Conservation (phyloP, 2,329 filamentous ascomycete genomes). For the Madurella mycetomatis region DNA sequence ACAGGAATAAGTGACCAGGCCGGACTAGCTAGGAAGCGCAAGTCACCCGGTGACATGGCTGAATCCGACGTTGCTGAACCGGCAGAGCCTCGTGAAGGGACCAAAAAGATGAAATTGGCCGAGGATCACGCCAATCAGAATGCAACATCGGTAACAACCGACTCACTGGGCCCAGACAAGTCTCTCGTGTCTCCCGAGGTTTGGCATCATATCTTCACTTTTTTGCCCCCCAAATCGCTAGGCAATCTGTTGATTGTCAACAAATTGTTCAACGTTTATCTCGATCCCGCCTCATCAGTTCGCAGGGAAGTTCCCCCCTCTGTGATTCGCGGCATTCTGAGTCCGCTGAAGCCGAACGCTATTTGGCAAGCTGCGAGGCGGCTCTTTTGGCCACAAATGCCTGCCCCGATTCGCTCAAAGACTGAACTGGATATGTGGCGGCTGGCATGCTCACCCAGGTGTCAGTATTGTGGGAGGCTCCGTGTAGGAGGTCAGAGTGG, state of each 20-base stretch:
- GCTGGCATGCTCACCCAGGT: slow-evolving; percentile 57
- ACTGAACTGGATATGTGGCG: slow-evolving; percentile 75
- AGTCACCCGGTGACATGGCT: slow-evolving; percentile 17
- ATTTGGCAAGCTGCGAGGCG: slow-evolving; percentile 70
- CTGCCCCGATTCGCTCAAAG: slow-evolving; percentile 59
- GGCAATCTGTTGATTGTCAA: slow-evolving; percentile 64
- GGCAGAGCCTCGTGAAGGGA: neutral
- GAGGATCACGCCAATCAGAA: neutral
- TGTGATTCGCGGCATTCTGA: slow-evolving; percentile 34
- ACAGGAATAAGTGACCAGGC: slow-evolving; percentile 22
- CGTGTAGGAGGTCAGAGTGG: slow-evolving; percentile 25
- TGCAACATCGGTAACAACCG: slow-evolving; percentile 1
- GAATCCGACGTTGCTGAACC: slow-evolving; percentile 4
- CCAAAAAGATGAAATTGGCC: slow-evolving; percentile 31
- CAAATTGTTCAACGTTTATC: slow-evolving; percentile 59
- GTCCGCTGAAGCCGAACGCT: slow-evolving; percentile 51
- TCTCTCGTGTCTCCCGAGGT: slow-evolving; percentile 53
- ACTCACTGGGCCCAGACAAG: slow-evolving; percentile 17
- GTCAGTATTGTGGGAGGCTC: slow-evolving; percentile 61
- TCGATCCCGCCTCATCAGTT: slow-evolving; percentile 44
- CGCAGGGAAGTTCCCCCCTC: slow-evolving; percentile 26
- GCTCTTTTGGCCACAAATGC: slow-evolving; percentile 61
- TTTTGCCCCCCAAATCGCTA: slow-evolving; percentile 58
- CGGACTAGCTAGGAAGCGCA: slow-evolving; percentile 29
- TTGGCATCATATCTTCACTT: slow-evolving; percentile 68